phyloP scores from a whole-genome alignment of 139 green algal genomes.

The Nannochloris sp. region DNA sequence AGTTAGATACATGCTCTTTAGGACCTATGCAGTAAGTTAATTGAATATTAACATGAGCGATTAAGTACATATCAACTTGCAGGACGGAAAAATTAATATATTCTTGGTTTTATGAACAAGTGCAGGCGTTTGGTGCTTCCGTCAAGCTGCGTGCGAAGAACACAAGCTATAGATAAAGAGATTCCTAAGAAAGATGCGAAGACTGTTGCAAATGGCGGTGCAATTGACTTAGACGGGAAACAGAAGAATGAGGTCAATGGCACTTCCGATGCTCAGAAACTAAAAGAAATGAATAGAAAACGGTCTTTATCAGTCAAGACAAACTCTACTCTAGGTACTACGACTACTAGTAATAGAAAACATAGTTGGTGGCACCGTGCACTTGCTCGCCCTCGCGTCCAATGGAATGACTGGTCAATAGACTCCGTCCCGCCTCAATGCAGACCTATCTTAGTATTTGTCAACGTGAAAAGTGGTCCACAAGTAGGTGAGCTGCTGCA shows the following conservation, averaged over 20 bases:
- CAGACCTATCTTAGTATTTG: conserved; percentile 52
- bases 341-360: background rate
- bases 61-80: no score
- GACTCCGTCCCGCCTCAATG: conserved; percentile 15
- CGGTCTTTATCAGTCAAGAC: background rate
- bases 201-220: no score
- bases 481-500: conserved; percentile 47
- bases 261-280: no score
- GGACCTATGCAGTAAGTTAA: background rate
- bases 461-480: conserved; percentile 73
- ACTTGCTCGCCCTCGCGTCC: background rate
- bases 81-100: conserved; percentile 2
- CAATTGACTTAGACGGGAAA: no score
- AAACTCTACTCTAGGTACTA: no score
- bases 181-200: no score
- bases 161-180: background rate
- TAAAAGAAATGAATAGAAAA: no score
- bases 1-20: background rate
- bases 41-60: no score
- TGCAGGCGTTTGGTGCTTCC: background rate
- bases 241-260: no score
- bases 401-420: conserved; percentile 19
- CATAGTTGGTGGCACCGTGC: conserved; percentile 15
- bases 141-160: background rate
- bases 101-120: no score